Conservation (phyloP, 257 asterid species). For the Salvia hispanica region DNA sequence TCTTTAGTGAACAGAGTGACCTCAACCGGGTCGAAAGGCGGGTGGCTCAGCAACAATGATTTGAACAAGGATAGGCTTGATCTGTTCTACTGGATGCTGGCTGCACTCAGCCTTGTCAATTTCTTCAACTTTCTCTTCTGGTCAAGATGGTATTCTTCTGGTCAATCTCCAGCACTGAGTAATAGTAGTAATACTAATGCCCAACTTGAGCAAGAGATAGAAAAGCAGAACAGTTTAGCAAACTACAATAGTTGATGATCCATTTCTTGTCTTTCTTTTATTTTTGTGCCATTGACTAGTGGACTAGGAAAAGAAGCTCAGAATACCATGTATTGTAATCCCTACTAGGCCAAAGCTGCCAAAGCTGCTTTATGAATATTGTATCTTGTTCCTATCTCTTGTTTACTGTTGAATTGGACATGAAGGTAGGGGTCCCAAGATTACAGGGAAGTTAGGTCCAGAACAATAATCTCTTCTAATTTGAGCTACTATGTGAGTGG, state of each 20-base stretch:
- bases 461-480: constrained; percentile 12
- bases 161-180: constrained; percentile 33
- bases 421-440: constrained; percentile 23
- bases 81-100: constrained; percentile 72
- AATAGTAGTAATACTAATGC: not conserved
- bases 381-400: not conserved
- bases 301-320: constrained; percentile 13
- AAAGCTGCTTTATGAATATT: constrained; percentile 11
- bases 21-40: constrained; percentile 34
- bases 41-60: constrained; percentile 70
- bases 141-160: constrained; percentile 67
- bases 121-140: constrained; percentile 70
- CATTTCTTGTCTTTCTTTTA: not conserved
- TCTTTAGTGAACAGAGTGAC: constrained; percentile 56
- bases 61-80: constrained; percentile 68
- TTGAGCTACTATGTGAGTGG: constrained; percentile 29
- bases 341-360: constrained; percentile 15
- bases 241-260: not conserved
- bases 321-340: constrained; percentile 21
- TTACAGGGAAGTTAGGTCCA: constrained; percentile 36
- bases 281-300: constrained; percentile 19
- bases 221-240: constrained; percentile 26
- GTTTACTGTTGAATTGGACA: constrained; percentile 23
- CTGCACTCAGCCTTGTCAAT: constrained; percentile 62
- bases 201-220: constrained; percentile 11